Evolutionary conservation across 208 protist genomes (phyloP).

Genomic region (Strigomonas culicis): DNA sequence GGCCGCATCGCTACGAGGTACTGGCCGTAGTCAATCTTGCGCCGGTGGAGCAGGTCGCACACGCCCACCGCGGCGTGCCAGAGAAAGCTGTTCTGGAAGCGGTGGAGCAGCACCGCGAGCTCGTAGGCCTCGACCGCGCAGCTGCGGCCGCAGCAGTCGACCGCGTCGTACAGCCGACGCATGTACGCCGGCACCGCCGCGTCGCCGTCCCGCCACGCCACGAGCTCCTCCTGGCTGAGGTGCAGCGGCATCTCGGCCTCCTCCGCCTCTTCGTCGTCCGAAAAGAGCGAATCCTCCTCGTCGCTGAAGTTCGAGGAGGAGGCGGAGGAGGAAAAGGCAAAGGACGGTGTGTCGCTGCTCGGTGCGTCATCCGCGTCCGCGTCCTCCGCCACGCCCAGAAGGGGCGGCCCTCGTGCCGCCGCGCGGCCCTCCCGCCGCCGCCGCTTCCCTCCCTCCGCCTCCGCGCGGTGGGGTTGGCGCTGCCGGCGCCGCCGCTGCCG

Average conservation of each 20-base stretch:
- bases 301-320: too few relatives aligned
- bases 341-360: neutral
- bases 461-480: neutral
- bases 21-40: constrained; percentile 75
- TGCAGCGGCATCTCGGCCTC: constrained; percentile 21
- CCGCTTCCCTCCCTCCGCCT: neutral
- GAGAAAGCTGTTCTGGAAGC: constrained; percentile 55
- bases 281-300: neutral
- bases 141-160: constrained; percentile 62
- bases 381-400: too few relatives aligned
- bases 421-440: neutral
- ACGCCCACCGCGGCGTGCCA: constrained; percentile 86
- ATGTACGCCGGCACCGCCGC: constrained; percentile 39
- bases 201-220: constrained; percentile 45
- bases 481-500: constrained; percentile 33
- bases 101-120: constrained; percentile 61
- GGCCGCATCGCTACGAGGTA: constrained; percentile 81
- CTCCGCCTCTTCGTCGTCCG: neutral
- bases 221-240: constrained; percentile 42
- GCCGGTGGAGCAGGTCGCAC: constrained; percentile 69
- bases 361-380: constrained; percentile 9
- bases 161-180: constrained; percentile 58
- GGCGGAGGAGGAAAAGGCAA: neutral
- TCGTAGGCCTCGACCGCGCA: constrained; percentile 78
- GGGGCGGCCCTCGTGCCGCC: too few relatives aligned